A percentile compares a stretch with the other conserved stretches of the same genome.
These are phyloP conservation scores for Eutrema yunnanense DNA, from an alignment of 345 rosid genomes.

Conservation along the genomic window DNA sequence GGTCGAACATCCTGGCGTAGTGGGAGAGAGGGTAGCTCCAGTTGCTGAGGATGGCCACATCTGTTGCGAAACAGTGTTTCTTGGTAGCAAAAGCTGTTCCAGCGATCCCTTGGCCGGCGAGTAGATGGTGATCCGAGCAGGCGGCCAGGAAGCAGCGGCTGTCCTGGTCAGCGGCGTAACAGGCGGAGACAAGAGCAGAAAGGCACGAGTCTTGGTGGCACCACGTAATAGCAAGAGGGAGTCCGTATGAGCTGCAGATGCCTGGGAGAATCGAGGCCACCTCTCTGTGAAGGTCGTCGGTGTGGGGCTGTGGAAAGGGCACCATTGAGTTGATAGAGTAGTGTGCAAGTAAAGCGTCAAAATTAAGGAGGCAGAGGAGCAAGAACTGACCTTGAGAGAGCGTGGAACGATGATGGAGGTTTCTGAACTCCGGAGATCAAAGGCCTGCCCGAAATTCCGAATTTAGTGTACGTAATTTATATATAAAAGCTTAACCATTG, in stretches of 20 bases:
- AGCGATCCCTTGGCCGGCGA: conserved; percentile 62
- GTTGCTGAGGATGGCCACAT: conserved; percentile 61
- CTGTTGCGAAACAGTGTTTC: conserved; percentile 55
- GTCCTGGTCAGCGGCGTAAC: conserved; percentile 43
- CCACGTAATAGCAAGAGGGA: conserved; percentile 87
- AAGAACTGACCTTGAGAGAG: conserved; percentile 23
- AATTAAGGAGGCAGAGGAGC: neutral
- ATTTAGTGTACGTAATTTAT: neutral
- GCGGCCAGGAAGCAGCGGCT: conserved; percentile 47
- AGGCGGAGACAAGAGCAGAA: conserved; percentile 57
- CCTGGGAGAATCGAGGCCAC: conserved; percentile 45
- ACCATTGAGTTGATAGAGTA: conserved; percentile 23
- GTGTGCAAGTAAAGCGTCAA: neutral
- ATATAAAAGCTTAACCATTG: conserved; percentile 26
- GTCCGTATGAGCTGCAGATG: conserved; percentile 44
- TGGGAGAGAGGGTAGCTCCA: conserved; percentile 75
- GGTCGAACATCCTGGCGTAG: conserved; percentile 67
- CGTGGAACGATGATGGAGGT: conserved; percentile 42
- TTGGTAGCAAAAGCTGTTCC: conserved; percentile 57
- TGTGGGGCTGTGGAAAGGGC: conserved; percentile 40
- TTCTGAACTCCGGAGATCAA: conserved; percentile 61
- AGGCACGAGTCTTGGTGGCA: conserved; percentile 50
- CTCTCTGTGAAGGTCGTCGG: no score
- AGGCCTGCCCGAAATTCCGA: conserved; percentile 50
- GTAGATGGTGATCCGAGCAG: conserved; percentile 74